phyloP scores from a whole-genome alignment of 225 moss, liverwort and hornwort species.

The Marchantia polymorpha region DNA sequence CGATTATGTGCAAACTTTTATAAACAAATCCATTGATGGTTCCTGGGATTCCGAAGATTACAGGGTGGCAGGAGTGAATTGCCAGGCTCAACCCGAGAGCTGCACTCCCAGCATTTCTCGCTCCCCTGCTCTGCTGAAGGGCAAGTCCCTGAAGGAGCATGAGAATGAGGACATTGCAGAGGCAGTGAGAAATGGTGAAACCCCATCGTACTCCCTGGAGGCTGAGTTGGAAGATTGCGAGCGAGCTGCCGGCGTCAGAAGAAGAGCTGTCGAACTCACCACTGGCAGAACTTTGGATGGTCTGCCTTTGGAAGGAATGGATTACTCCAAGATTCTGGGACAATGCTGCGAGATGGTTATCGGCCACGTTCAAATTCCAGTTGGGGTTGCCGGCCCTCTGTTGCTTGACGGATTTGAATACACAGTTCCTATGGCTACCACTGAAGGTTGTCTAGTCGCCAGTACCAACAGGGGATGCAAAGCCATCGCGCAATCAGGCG shows the following conservation, averaged over 20 bases:
- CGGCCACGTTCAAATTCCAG: constrained; percentile 84
- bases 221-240: constrained; percentile 61
- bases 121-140: constrained; percentile 58
- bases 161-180: constrained; percentile 62
- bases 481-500: constrained; percentile 86
- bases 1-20: constrained; percentile 88
- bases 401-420: constrained; percentile 73
- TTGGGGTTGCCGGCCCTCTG: constrained; percentile 87
- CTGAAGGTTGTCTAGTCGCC: constrained; percentile 88
- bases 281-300: constrained; percentile 67
- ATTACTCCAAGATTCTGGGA: constrained; percentile 77
- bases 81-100: constrained; percentile 40
- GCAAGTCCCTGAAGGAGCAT: constrained; percentile 38
- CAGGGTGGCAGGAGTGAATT: constrained; percentile 48
- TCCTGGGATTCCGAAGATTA: constrained; percentile 80
- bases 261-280: constrained; percentile 64
- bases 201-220: constrained; percentile 68
- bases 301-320: constrained; percentile 70
- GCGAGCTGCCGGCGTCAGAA: constrained; percentile 61
- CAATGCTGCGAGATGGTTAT: constrained; percentile 99
- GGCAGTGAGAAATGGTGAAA: constrained; percentile 59
- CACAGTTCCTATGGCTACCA: constrained; percentile 92
- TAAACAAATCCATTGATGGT: constrained; percentile 56
- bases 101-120: constrained; percentile 17
- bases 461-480: constrained; percentile 99